Evolutionary conservation across 1,284 basidiomycete genomes (phyloP).

Genomic region (Pterulicium gracile): DNA sequence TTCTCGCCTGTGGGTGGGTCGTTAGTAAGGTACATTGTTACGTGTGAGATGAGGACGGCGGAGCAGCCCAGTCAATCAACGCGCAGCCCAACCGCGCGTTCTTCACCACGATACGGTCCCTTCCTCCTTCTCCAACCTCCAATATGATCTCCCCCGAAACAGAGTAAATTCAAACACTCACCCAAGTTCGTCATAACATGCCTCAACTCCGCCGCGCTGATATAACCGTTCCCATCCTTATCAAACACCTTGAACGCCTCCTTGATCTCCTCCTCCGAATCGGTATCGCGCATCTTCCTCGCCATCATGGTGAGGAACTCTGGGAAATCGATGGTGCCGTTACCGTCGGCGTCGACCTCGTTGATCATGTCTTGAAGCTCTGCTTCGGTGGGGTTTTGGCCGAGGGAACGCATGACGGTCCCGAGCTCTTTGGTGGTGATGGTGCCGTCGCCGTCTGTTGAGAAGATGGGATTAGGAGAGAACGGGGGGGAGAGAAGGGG

Average conservation of each 20-base stretch:
- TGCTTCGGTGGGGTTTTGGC: constrained; percentile 83
- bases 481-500: constrained; percentile 1
- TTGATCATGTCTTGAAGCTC: constrained; percentile 89
- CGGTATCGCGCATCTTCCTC: constrained; percentile 85
- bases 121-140: too few relatives aligned
- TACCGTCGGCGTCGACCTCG: constrained; percentile 57
- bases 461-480: neutral
- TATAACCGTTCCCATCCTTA: constrained; percentile 59
- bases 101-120: too few relatives aligned
- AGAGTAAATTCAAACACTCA: constrained; percentile 25
- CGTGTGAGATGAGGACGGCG: too few relatives aligned
- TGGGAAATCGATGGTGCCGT: constrained; percentile 82
- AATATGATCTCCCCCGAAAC: too few relatives aligned
- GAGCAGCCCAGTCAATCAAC: neutral
- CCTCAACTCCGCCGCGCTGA: constrained; percentile 59
- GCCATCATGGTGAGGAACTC: constrained; percentile 88
- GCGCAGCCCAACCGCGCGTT: too few relatives aligned
- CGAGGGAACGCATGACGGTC: constrained; percentile 84
- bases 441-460: constrained; percentile 81
- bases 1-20: constrained; percentile 77
- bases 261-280: constrained; percentile 53
- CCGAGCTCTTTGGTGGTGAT: constrained; percentile 87
- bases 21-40: too few relatives aligned
- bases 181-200: constrained; percentile 78
- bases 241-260: constrained; percentile 65